phyloP scores from a whole-genome alignment of 768 basidiomycete genomes.

The Kwoniella sp. region DNA sequence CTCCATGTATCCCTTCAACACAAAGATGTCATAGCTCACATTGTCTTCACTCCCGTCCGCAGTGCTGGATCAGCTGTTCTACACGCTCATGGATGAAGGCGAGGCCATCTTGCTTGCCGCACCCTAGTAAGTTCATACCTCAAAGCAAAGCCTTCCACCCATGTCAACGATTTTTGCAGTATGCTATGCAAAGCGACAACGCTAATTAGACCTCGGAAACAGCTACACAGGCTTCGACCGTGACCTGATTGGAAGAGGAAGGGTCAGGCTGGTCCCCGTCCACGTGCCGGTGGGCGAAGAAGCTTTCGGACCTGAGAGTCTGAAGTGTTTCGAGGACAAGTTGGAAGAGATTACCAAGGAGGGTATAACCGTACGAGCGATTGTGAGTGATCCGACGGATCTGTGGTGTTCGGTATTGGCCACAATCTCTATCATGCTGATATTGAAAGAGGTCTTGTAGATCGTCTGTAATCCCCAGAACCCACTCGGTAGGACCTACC shows the following conservation, averaged over 20 bases:
- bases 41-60: slow-evolving; percentile 9
- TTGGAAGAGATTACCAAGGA: slow-evolving; percentile 28
- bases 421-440: no score
- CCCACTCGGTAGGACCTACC: slow-evolving; percentile 43
- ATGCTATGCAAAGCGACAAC: not conserved
- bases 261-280: slow-evolving; percentile 40
- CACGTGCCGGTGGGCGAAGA: slow-evolving; percentile 32
- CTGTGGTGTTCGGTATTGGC: not conserved
- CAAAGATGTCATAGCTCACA: not conserved
- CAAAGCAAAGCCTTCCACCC: no score
- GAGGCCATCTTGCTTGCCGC: slow-evolving; percentile 50
- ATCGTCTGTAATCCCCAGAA: slow-evolving; percentile 51
- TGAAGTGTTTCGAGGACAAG: slow-evolving; percentile 36
- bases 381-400: slow-evolving; percentile 27
- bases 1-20: not conserved
- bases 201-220: not conserved
- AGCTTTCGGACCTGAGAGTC: slow-evolving; percentile 29
- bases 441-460: slow-evolving; percentile 13
- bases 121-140: slow-evolving; percentile 39
- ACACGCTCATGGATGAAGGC: slow-evolving; percentile 50
- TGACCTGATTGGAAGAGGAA: slow-evolving; percentile 42
- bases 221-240: slow-evolving; percentile 51
- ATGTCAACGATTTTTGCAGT: no score
- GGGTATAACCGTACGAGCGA: slow-evolving; percentile 43
- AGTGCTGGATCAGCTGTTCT: slow-evolving; percentile 51